These are phyloP conservation scores for Thraustotheca clavata DNA, from an alignment of 352 stramenopile genomes.

Conservation along the genomic window DNA sequence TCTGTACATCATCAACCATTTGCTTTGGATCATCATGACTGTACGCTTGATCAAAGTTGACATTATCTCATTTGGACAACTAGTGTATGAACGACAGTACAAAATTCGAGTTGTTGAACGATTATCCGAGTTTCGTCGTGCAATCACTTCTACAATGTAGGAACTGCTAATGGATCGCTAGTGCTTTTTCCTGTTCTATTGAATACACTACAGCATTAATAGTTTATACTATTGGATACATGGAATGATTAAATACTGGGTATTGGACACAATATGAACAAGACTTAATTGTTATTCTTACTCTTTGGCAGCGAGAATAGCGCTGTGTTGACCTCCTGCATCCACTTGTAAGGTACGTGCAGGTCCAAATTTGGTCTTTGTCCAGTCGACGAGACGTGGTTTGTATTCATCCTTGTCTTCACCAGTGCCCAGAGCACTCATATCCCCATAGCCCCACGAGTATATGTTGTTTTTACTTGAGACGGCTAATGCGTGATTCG, in stretches of 20 bases:
- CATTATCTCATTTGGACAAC: slow-evolving; percentile 1
- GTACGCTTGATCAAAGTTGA: neutral
- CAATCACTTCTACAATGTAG: slow-evolving; percentile 27
- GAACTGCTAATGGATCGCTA: neutral
- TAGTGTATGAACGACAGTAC: slow-evolving; percentile 81
- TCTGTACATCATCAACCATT: neutral
- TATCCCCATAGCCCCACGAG: slow-evolving; percentile 91
- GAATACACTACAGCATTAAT: too few relatives aligned
- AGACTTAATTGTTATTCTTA: too few relatives aligned
- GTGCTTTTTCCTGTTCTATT: too few relatives aligned
- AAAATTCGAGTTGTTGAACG: slow-evolving; percentile 83
- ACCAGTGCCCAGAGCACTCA: slow-evolving; percentile 84
- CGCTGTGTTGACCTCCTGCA: slow-evolving; percentile 83
- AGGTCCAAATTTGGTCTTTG: slow-evolving; percentile 55
- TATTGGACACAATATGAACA: too few relatives aligned
- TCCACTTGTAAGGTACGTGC: slow-evolving; percentile 65
- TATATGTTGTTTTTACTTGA: slow-evolving; percentile 69
- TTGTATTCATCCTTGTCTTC: slow-evolving; percentile 70
- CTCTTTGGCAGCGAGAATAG: slow-evolving; percentile 41
- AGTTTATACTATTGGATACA: too few relatives aligned
- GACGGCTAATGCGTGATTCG: slow-evolving; percentile 82
- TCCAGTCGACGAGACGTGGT: slow-evolving; percentile 54
- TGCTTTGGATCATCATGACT: neutral
- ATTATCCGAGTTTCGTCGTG: slow-evolving; percentile 72
- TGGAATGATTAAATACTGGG: too few relatives aligned